These are phyloP conservation scores for Carpinus fangiana DNA, from an alignment of 306 rosid genomes.

Conservation along the genomic window DNA sequence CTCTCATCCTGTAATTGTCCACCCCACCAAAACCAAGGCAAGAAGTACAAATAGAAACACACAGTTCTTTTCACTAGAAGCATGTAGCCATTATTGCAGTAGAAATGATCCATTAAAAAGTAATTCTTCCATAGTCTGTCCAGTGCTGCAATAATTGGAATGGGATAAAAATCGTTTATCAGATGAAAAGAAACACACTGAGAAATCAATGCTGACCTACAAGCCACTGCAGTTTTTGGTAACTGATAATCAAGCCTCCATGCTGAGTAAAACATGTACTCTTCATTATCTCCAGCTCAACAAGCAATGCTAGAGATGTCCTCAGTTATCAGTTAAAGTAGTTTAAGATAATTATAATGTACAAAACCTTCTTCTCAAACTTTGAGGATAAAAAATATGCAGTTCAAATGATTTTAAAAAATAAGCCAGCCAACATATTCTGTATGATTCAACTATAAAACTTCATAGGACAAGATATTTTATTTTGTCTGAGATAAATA, in stretches of 20 bases:
- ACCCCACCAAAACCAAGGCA: too few relatives aligned
- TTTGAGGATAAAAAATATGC: background rate
- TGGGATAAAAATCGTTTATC: background rate
- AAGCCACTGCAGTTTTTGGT: background rate
- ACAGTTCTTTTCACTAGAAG: too few relatives aligned
- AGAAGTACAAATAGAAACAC: too few relatives aligned
- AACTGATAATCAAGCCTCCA: background rate
- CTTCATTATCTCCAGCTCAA: background rate
- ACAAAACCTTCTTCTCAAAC: background rate
- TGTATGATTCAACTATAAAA: background rate
- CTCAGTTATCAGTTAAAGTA: background rate
- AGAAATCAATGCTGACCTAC: background rate
- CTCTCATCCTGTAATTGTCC: too few relatives aligned
- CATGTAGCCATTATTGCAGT: background rate
- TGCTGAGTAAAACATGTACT: background rate
- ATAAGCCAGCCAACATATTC: background rate
- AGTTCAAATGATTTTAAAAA: background rate
- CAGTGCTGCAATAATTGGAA: background rate
- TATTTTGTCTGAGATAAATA: background rate
- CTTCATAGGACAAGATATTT: background rate
- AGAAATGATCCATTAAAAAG: background rate
- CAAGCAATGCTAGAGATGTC: background rate
- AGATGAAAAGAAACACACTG: background rate
- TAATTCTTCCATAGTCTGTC: background rate
- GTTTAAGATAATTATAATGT: background rate